Conservation (phyloP, 306 rosid species). For the Rosa chinensis region DNA sequence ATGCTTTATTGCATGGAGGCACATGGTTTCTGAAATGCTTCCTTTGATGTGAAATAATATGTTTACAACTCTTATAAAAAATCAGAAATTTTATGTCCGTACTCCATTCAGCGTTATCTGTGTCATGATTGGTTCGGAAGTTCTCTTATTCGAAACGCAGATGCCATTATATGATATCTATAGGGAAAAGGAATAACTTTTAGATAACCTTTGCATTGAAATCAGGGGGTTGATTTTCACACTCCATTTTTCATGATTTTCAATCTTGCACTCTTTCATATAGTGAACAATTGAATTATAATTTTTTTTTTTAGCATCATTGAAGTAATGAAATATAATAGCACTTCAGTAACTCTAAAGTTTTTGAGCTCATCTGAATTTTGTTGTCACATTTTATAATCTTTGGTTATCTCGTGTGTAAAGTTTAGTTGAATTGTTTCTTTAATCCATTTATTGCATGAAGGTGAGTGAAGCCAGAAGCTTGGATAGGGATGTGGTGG, state of each 20-base stretch:
- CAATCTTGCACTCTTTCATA: neutral
- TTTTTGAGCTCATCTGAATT: neutral
- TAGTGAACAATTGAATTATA: neutral
- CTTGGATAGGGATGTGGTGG: conserved; percentile 96
- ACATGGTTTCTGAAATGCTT: neutral
- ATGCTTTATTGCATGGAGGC: neutral
- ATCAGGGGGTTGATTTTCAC: neutral
- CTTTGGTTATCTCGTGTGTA: neutral
- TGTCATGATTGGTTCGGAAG: neutral
- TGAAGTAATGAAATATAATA: neutral
- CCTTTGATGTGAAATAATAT: neutral
- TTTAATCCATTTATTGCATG: conserved; percentile 36
- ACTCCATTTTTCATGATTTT: neutral
- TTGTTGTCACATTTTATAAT: neutral
- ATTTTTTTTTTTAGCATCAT: neutral
- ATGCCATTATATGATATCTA: neutral
- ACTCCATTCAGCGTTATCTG: neutral
- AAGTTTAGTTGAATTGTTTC: conserved; percentile 20
- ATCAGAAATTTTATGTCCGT: neutral
- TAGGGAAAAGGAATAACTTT: neutral
- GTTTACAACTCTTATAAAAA: neutral
- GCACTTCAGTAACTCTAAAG: neutral
- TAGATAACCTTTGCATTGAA: neutral
- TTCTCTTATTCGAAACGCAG: neutral
- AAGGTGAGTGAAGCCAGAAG: conserved; percentile 99